These are phyloP conservation scores for Mycena crocata DNA, from an alignment of 768 basidiomycete genomes.

Conservation along the genomic window DNA sequence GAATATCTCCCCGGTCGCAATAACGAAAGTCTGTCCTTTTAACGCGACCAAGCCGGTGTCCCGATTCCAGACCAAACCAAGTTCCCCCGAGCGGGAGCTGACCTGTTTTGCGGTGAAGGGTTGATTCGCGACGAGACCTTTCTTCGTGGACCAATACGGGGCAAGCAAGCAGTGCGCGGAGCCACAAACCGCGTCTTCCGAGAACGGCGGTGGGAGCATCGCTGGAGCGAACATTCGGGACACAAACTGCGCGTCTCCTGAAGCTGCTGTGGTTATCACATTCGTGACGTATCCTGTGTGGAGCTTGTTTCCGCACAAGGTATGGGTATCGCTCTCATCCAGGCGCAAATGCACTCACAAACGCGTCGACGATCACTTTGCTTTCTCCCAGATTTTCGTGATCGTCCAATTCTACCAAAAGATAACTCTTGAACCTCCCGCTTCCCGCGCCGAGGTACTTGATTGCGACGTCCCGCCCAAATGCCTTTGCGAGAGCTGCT, in stretches of 20 bases:
- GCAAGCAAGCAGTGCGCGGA: conserved; percentile 61
- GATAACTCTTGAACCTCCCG: conserved; percentile 46
- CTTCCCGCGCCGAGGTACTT: conserved; percentile 52
- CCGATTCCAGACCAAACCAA: conserved; percentile 54
- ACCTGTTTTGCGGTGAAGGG: conserved; percentile 62
- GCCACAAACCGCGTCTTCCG: conserved; percentile 66
- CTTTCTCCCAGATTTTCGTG: conserved; percentile 48
- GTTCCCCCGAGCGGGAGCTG: conserved; percentile 60
- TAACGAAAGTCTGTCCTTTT: conserved; percentile 48
- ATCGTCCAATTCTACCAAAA: conserved; percentile 57
- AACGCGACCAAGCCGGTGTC: conserved; percentile 46
- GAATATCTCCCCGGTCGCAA: conserved; percentile 49
- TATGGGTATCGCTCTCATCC: background rate
- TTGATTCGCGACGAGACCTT: conserved; percentile 42
- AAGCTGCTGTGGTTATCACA: conserved; percentile 51
- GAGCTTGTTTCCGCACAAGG: conserved; percentile 32
- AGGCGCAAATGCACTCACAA: conserved; percentile 44
- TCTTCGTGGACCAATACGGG: conserved; percentile 62
- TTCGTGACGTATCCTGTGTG: conserved; percentile 50
- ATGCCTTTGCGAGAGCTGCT: conserved; percentile 48
- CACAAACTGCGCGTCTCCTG: conserved; percentile 49
- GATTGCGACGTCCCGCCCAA: conserved; percentile 51
- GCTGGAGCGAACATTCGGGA: conserved; percentile 64
- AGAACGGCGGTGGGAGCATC: conserved; percentile 37
- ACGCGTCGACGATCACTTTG: conserved; percentile 42